phyloP scores from a whole-genome alignment of 1,284 basidiomycete genomes.

The Moesziomyces parantarcticus region DNA sequence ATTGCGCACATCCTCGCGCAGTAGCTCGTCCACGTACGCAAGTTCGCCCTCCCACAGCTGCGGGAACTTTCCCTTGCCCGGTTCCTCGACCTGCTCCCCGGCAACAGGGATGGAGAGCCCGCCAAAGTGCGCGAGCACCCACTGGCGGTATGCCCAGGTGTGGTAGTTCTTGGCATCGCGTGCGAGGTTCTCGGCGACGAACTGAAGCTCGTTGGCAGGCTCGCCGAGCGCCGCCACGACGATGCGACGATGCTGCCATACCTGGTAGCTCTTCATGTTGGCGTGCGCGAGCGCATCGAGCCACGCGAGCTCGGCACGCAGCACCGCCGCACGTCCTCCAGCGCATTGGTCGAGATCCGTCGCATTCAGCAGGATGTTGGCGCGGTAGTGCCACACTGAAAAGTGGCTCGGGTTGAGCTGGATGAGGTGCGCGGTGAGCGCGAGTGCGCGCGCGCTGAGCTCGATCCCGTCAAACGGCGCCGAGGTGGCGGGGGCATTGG shows the following conservation, averaged over 20 bases:
- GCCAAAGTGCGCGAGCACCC: constrained; percentile 62
- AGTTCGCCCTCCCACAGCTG: constrained; percentile 82
- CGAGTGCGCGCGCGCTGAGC: constrained; percentile 47
- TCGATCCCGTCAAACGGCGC: constrained; percentile 21
- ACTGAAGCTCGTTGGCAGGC: constrained; percentile 52
- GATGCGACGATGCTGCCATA: constrained; percentile 63
- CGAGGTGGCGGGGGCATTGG: constrained; percentile 6
- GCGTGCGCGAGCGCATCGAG: constrained; percentile 53
- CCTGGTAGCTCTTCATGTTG: constrained; percentile 66
- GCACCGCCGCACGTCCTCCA: constrained; percentile 3
- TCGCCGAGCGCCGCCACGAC: constrained; percentile 51
- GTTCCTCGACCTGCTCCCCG: constrained; percentile 12
- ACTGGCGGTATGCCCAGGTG: constrained; percentile 65
- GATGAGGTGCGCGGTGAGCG: constrained; percentile 57
- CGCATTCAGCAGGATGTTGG: constrained; percentile 48
- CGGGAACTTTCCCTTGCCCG: constrained; percentile 14
- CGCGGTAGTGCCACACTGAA: constrained; percentile 61
- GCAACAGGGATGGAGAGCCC: constrained; percentile 23
- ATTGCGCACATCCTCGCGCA: constrained; percentile 85
- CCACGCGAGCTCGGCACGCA: constrained; percentile 50
- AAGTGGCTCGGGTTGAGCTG: constrained; percentile 60
- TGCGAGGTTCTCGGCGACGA: constrained; percentile 44
- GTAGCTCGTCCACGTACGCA: constrained; percentile 79
- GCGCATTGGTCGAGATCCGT: constrained; percentile 1
- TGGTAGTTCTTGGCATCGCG: constrained; percentile 65